phyloP scores from a whole-genome alignment of 257 asterid species.

The Eucommia ulmoides region DNA sequence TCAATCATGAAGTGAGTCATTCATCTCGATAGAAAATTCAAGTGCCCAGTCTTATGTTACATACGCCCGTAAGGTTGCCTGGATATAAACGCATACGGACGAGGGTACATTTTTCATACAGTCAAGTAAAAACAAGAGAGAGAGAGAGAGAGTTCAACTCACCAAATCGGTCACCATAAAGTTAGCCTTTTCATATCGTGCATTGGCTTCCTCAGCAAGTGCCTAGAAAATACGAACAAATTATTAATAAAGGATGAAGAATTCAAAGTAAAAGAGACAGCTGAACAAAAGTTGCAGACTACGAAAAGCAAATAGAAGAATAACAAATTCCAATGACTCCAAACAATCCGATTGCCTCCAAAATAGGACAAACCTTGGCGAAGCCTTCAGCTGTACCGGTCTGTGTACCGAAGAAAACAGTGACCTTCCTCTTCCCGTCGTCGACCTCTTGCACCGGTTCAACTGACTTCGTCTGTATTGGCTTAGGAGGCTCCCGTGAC shows the following conservation, averaged over 20 bases:
- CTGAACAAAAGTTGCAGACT: too few relatives aligned
- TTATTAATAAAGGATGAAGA: too few relatives aligned
- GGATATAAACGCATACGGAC: not conserved
- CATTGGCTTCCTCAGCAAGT: slow-evolving; percentile 90
- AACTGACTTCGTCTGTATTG: slow-evolving; percentile 29
- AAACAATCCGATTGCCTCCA: not conserved
- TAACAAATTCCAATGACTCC: not conserved
- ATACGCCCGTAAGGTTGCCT: too few relatives aligned
- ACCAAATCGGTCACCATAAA: slow-evolving; percentile 77
- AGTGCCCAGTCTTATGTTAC: too few relatives aligned
- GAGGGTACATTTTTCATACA: not conserved
- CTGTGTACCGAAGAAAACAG: slow-evolving; percentile 90
- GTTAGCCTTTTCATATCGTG: slow-evolving; percentile 69
- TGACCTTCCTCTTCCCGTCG: slow-evolving; percentile 67
- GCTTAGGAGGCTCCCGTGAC: slow-evolving; percentile 34
- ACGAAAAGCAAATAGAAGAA: not conserved
- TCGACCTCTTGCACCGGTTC: slow-evolving; percentile 59
- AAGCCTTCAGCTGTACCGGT: slow-evolving; percentile 99
- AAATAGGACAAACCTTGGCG: slow-evolving; percentile 50
- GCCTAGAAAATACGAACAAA: slow-evolving; percentile 64
- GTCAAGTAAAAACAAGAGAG: not conserved
- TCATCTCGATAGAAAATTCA: too few relatives aligned
- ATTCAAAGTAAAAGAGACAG: too few relatives aligned
- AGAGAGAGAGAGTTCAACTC: slow-evolving; percentile 10
- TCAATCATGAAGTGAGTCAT: too few relatives aligned